A percentile compares a stretch with the other conserved stretches of the same genome.
These are phyloP conservation scores for Cynanchum wilfordii DNA, from an alignment of 257 asterid species.

Conservation along the genomic window DNA sequence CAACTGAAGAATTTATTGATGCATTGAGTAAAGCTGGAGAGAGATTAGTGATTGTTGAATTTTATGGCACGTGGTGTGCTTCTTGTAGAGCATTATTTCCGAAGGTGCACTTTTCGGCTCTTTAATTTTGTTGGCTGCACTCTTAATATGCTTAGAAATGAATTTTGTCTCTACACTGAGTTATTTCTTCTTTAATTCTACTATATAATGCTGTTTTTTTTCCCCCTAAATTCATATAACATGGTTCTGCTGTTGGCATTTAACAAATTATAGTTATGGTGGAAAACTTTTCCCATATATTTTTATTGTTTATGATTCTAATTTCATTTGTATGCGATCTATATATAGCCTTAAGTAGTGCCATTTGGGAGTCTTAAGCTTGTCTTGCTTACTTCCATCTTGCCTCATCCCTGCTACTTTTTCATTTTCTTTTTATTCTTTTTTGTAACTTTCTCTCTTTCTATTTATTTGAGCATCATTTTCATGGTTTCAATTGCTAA, in stretches of 20 bases:
- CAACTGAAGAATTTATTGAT: constrained; percentile 37
- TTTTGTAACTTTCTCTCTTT: background rate
- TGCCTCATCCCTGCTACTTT: background rate
- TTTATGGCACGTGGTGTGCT: constrained; percentile 53
- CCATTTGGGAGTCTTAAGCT: background rate
- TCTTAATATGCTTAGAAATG: background rate
- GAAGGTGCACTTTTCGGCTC: constrained; percentile 25
- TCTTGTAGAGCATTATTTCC: constrained; percentile 50
- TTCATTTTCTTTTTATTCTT: background rate
- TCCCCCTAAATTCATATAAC: background rate
- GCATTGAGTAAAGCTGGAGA: constrained; percentile 41
- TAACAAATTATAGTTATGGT: background rate
- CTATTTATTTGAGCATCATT: background rate
- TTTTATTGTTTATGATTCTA: background rate
- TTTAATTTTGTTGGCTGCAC: background rate
- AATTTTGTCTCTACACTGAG: background rate
- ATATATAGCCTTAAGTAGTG: background rate
- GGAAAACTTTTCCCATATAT: background rate
- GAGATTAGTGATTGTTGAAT: constrained; percentile 40
- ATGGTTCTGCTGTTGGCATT: background rate
- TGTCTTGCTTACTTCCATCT: background rate
- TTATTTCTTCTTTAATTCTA: background rate
- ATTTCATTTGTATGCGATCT: background rate
- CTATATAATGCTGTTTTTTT: background rate
- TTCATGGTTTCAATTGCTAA: background rate